These are phyloP conservation scores for Raffaelea arxii DNA, from an alignment of 2,329 filamentous ascomycete species.

Conservation along the genomic window DNA sequence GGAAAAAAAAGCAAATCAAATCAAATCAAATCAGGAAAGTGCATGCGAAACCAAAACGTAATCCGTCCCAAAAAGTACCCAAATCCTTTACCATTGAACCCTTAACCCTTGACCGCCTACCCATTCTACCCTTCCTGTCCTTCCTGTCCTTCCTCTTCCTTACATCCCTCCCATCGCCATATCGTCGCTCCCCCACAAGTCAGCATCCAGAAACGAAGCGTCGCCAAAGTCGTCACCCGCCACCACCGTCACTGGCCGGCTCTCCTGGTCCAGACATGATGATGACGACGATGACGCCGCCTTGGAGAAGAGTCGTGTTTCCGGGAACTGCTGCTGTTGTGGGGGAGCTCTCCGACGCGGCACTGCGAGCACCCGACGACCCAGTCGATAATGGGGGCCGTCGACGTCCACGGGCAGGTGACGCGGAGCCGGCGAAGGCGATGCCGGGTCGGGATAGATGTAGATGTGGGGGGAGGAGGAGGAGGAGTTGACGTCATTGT, in stretches of 20 bases:
- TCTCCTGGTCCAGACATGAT: slow-evolving; percentile 32
- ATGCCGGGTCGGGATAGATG: slow-evolving; percentile 6
- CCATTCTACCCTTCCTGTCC: background rate
- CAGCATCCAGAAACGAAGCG: slow-evolving; percentile 51
- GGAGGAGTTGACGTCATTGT: slow-evolving; percentile 10
- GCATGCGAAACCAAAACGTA: background rate
- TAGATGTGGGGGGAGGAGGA: slow-evolving; percentile 18
- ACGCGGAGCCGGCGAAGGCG: background rate
- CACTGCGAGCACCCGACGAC: slow-evolving; percentile 36
- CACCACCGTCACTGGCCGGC: slow-evolving; percentile 23
- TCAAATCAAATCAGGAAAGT: background rate
- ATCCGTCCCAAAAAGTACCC: no score
- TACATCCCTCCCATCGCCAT: slow-evolving; percentile 30
- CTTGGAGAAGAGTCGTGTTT: background rate
- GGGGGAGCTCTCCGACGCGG: slow-evolving; percentile 23
- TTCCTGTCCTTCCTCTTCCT: no score
- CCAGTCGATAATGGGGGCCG: slow-evolving; percentile 20
- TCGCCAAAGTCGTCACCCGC: slow-evolving; percentile 55
- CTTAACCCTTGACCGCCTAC: no score
- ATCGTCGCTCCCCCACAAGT: slow-evolving; percentile 19
- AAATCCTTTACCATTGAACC: no score
- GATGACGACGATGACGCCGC: slow-evolving; percentile 10
- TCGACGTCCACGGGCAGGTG: background rate
- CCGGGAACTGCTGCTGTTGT: slow-evolving; percentile 3
- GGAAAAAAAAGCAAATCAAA: background rate